Evolutionary conservation across 2,329 filamentous ascomycete species (phyloP).

Genomic region (Microdochium paspali): DNA sequence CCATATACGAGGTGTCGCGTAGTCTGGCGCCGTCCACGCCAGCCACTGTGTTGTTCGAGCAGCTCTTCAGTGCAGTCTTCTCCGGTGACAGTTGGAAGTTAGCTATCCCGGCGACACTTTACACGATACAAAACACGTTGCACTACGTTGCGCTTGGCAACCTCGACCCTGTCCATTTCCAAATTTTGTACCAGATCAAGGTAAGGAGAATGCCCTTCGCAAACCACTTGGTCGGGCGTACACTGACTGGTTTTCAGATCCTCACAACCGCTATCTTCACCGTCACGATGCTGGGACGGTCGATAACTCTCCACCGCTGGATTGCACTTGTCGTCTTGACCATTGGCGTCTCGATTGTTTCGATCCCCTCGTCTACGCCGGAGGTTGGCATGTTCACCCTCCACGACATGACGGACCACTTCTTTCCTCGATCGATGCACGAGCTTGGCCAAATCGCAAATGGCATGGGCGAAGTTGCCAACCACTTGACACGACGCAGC

Average conservation of each 20-base stretch:
- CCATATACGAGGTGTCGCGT: constrained; percentile 77
- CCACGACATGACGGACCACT: constrained; percentile 53
- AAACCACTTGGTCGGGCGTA: neutral
- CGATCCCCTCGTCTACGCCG: constrained; percentile 55
- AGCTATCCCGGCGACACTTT: constrained; percentile 77
- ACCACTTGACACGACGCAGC: constrained; percentile 40
- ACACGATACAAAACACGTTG: constrained; percentile 86
- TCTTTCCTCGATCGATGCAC: constrained; percentile 72
- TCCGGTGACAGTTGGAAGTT: constrained; percentile 91
- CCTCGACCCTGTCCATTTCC: constrained; percentile 84
- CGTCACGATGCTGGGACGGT: constrained; percentile 63
- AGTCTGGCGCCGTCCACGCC: constrained; percentile 71
- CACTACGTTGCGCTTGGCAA: constrained; percentile 91
- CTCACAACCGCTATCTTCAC: constrained; percentile 84
- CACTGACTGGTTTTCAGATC: constrained; percentile 39
- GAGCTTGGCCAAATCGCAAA: constrained; percentile 59
- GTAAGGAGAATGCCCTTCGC: constrained; percentile 20
- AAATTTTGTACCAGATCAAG: constrained; percentile 89
- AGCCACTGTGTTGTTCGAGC: constrained; percentile 68
- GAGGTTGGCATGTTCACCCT: constrained; percentile 49
- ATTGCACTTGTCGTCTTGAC: constrained; percentile 69
- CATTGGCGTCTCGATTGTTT: constrained; percentile 75
- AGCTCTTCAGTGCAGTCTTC: constrained; percentile 74
- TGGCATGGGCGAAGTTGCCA: constrained; percentile 37
- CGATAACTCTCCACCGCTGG: constrained; percentile 69